These are phyloP conservation scores for Musa troglodytarum DNA, from an alignment of 176 grass and related monocot genomes.

Conservation along the genomic window DNA sequence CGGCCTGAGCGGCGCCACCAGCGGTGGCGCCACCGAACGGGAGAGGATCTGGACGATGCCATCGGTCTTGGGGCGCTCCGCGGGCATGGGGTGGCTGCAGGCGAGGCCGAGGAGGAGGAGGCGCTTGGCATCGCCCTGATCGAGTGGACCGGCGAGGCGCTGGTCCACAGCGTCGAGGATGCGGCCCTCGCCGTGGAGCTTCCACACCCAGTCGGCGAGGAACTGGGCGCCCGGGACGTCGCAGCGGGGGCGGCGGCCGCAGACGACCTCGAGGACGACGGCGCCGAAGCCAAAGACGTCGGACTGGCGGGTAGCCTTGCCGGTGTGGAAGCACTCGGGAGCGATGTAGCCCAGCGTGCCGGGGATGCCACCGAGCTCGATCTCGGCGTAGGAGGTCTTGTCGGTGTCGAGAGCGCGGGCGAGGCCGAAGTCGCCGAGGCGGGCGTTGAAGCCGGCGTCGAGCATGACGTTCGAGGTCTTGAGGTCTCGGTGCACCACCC, in stretches of 20 bases:
- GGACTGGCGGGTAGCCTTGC: conserved; percentile 34
- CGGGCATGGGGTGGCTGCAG: conserved; percentile 40
- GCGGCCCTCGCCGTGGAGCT: conserved; percentile 33
- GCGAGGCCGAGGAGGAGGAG: conserved; percentile 42
- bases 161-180: conserved; percentile 41
- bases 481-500: conserved; percentile 67
- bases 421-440: conserved; percentile 72
- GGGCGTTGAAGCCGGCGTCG: conserved; percentile 39
- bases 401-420: conserved; percentile 40
- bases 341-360: conserved; percentile 62
- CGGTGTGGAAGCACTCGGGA: conserved; percentile 39
- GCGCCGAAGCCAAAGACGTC: conserved; percentile 50
- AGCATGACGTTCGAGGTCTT: conserved; percentile 61
- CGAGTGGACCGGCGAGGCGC: conserved; percentile 16
- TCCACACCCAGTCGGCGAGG: conserved; percentile 49
- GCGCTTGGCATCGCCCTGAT: conserved; percentile 21
- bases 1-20: conserved; percentile 29
- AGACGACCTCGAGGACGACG: conserved; percentile 46
- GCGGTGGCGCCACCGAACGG: conserved; percentile 25
- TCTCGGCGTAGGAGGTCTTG: conserved; percentile 36
- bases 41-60: conserved; percentile 39
- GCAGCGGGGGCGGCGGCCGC: conserved; percentile 22
- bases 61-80: conserved; percentile 32
- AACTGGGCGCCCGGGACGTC: conserved; percentile 11
- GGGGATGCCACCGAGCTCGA: conserved; percentile 19